A percentile compares a stretch with the other conserved stretches of the same genome.
phyloP scores from a whole-genome alignment of 176 grass and related monocot species.

The Carex pumila region DNA sequence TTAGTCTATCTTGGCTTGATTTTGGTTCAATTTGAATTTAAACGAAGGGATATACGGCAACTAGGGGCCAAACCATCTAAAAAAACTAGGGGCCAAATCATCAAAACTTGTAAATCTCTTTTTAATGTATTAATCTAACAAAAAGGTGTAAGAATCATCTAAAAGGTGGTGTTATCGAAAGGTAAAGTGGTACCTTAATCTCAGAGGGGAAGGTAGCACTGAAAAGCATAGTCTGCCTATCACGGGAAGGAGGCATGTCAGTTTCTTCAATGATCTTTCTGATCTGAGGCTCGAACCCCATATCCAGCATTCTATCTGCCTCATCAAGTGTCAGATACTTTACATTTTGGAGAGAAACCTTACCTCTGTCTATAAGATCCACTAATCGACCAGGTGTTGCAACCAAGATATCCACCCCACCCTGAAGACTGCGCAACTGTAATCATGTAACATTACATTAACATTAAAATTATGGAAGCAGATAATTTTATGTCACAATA shows the following conservation, averaged over 20 bases:
- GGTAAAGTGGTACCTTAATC: constrained; percentile 47
- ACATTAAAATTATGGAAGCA: not conserved
- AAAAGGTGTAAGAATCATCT: not conserved
- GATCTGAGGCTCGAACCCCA: constrained; percentile 93
- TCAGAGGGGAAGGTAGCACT: constrained; percentile 81
- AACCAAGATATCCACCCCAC: constrained; percentile 60
- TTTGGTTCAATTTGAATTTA: not conserved
- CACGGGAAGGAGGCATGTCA: constrained; percentile 48
- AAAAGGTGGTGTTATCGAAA: constrained; percentile 1
- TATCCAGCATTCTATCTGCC: constrained; percentile 92
- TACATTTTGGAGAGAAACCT: constrained; percentile 58
- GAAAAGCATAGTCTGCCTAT: constrained; percentile 83
- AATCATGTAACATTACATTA: not conserved
- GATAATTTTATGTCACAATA: constrained; percentile 26
- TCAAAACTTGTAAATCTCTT: not conserved
- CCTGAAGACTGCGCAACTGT: constrained; percentile 60
- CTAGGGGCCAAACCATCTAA: not conserved
- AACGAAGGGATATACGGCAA: not conserved
- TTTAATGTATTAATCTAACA: not conserved
- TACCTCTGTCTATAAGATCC: constrained; percentile 62
- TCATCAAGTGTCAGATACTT: constrained; percentile 73
- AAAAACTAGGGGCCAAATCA: not conserved
- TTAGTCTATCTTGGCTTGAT: not conserved
- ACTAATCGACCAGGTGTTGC: constrained; percentile 75
- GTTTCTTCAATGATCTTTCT: constrained; percentile 62